These are phyloP conservation scores for Favolaschia claudopus DNA, from an alignment of 768 basidiomycete species.

Conservation along the genomic window DNA sequence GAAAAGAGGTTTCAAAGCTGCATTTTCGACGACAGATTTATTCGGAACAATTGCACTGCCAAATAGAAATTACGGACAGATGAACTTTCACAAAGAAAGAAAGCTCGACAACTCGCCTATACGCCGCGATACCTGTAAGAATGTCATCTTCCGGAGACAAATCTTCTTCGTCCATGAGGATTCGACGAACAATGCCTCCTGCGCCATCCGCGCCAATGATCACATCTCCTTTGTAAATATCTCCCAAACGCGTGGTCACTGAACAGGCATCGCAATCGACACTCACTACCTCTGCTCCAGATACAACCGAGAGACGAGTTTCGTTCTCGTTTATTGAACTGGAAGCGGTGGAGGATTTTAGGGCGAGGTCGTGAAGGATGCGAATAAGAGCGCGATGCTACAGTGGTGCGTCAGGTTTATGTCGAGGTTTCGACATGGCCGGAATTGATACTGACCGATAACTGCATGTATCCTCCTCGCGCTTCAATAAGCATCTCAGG, in stretches of 20 bases:
- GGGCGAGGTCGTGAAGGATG: not conserved
- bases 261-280: conserved; percentile 4
- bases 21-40: not conserved
- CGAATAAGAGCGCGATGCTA: conserved; percentile 15
- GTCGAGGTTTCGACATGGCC: too few relatives aligned
- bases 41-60: not conserved
- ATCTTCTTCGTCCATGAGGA: conserved; percentile 1
- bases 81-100: too few relatives aligned
- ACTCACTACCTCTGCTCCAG: conserved; percentile 8
- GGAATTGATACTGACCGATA: not conserved
- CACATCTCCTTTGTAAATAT: not conserved
- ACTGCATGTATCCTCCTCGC: conserved; percentile 1
- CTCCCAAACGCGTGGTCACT: conserved; percentile 4
- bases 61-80: not conserved
- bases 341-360: not conserved
- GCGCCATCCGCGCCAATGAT: conserved; percentile 18
- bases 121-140: not conserved
- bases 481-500: not conserved
- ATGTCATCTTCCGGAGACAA: not conserved
- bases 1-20: not conserved
- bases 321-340: too few relatives aligned
- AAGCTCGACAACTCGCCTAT: not conserved
- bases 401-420: not conserved
- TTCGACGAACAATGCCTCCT: conserved; percentile 1
- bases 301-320: not conserved